Evolutionary conservation across 345 rosid species (phyloP).

Genomic region (Salix exigua): DNA sequence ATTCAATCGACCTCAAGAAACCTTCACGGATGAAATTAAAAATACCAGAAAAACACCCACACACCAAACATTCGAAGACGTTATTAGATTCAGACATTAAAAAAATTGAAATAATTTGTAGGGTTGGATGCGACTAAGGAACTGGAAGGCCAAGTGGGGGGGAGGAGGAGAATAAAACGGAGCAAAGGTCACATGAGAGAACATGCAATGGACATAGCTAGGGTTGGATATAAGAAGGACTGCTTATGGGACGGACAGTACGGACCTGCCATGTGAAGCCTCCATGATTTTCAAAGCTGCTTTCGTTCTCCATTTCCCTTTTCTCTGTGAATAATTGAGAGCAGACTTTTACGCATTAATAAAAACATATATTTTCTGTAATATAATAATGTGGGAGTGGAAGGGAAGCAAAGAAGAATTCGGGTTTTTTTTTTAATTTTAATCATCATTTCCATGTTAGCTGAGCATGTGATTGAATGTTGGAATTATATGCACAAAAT

Average conservation of each 20-base stretch:
- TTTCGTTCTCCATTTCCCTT: neutral
- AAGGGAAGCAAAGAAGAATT: no score
- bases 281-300: neutral
- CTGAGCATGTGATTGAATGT: neutral
- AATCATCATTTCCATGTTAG: neutral
- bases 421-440: no score
- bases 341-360: neutral
- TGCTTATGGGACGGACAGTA: neutral
- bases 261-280: neutral
- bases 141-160: no score
- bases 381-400: no score
- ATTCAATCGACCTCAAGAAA: no score
- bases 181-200: slow-evolving; percentile 22
- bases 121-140: no score
- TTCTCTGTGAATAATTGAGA: neutral
- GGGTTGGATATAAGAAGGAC: neutral
- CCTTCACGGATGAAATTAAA: no score
- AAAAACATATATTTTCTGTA: no score
- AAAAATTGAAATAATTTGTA: no score
- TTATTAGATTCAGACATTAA: neutral
- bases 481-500: neutral
- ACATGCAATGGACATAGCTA: neutral
- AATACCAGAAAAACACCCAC: no score
- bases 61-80: neutral
- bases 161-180: neutral